A percentile compares a stretch with the other conserved stretches of the same genome.
phyloP scores from a whole-genome alignment of 2,329 filamentous ascomycete genomes.

The Coniochaeta sp. region DNA sequence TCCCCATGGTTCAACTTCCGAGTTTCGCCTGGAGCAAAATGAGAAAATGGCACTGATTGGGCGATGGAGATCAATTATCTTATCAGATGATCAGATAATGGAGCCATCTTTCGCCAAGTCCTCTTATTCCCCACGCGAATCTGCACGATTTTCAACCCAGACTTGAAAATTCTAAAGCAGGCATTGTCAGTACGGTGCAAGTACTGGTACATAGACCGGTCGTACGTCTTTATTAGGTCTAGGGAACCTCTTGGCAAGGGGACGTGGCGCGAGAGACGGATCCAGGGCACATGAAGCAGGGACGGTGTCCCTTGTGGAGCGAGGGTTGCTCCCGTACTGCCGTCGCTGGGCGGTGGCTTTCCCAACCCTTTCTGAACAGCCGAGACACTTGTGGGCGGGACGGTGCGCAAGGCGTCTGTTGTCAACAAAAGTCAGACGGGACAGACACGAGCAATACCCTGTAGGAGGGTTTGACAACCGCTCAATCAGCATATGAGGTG shows the following conservation, averaged over 20 bases:
- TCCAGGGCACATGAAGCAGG: background rate
- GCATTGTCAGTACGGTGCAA: background rate
- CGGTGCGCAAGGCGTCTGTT: background rate
- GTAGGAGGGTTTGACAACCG: background rate
- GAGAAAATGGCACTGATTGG: background rate
- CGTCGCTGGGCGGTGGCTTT: background rate
- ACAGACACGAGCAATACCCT: background rate
- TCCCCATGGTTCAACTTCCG: background rate
- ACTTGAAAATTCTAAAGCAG: background rate
- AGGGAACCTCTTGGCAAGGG: background rate
- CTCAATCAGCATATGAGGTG: background rate
- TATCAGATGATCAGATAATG: constrained; percentile 50
- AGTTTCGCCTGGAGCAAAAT: background rate
- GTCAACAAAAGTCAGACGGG: background rate
- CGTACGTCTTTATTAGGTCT: background rate
- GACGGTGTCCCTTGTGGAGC: background rate
- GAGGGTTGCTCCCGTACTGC: background rate
- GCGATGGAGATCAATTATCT: constrained; percentile 20
- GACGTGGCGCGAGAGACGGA: background rate
- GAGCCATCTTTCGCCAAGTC: background rate
- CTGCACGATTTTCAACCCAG: constrained; percentile 7
- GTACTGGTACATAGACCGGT: background rate
- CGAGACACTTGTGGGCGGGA: background rate
- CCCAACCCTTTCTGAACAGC: background rate
- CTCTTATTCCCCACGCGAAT: constrained; percentile 26